phyloP scores from a whole-genome alignment of 768 basidiomycete genomes.

The Mycena capillaripes region DNA sequence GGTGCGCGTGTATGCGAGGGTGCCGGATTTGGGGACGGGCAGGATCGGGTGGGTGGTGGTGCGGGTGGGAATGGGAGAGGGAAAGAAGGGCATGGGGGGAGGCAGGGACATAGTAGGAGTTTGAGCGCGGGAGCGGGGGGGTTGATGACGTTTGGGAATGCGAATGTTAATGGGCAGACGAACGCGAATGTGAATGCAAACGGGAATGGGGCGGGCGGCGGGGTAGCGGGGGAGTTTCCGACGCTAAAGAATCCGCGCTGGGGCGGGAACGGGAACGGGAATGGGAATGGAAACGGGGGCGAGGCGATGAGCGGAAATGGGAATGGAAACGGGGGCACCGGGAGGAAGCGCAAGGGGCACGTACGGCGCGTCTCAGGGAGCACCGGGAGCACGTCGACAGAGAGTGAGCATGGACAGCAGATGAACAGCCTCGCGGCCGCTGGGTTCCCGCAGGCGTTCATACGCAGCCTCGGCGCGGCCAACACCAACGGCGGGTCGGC shows the following conservation, averaged over 20 bases:
- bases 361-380: constrained; percentile 47
- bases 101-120: constrained; percentile 39
- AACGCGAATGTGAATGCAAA: not conserved
- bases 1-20: constrained; percentile 76
- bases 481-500: constrained; percentile 7
- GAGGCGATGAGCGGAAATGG: not conserved
- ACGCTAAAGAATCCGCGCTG: constrained; percentile 15
- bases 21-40: constrained; percentile 78
- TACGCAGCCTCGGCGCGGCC: constrained; percentile 38
- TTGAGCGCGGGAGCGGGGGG: constrained; percentile 40
- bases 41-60: constrained; percentile 62
- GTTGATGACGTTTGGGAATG: constrained; percentile 23
- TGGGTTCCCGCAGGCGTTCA: constrained; percentile 43
- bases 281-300: not conserved
- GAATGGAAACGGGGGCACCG: constrained; percentile 7
- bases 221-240: constrained; percentile 14
- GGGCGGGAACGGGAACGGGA: constrained; percentile 8
- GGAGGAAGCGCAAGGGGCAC: constrained; percentile 41
- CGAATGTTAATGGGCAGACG: not conserved
- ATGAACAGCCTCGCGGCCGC: constrained; percentile 42
- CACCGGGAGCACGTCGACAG: constrained; percentile 47
- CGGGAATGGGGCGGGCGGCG: not conserved
- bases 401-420: constrained; percentile 43
- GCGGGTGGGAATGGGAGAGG: constrained; percentile 12
- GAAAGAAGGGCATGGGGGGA: too few species aligned